Conservation (phyloP, 2,329 filamentous ascomycete species). For the Drechslera avenae region DNA sequence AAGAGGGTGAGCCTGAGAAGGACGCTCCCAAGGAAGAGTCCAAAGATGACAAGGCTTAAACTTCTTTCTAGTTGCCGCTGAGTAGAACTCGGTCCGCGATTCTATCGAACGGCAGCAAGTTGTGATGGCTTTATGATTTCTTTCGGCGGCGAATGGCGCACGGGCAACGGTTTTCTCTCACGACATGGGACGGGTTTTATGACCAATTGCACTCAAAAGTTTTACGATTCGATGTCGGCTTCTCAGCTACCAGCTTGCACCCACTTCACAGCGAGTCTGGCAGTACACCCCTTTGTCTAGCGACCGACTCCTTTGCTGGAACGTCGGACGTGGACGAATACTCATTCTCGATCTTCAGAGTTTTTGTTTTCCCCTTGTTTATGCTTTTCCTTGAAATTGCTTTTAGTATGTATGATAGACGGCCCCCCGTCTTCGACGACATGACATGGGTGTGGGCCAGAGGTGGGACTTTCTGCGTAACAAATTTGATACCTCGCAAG, state of each 20-base stretch:
- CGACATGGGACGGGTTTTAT: conserved; percentile 40
- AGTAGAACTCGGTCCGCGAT: conserved; percentile 39
- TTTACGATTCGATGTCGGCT: conserved; percentile 36
- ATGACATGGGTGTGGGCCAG: conserved; percentile 30
- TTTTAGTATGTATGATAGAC: conserved; percentile 38
- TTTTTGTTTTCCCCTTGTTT: conserved; percentile 17
- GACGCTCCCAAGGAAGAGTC: conserved; percentile 49
- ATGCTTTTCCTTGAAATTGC: conserved; percentile 33
- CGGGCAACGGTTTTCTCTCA: conserved; percentile 36
- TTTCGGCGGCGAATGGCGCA: conserved; percentile 46
- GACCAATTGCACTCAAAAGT: conserved; percentile 45
- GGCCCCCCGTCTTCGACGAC: conserved; percentile 35
- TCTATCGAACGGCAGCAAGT: conserved; percentile 32
- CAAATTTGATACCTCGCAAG: conserved; percentile 36
- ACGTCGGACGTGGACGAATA: conserved; percentile 17
- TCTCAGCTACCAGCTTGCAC: conserved; percentile 14
- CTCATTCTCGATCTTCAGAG: conserved; percentile 21
- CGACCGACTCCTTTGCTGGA: conserved; percentile 40
- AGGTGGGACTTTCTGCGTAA: conserved; percentile 28
- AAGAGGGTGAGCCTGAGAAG: conserved; percentile 54
- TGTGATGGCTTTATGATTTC: conserved; percentile 37
- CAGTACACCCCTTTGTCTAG: conserved; percentile 20
- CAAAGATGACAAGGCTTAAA: conserved; percentile 55
- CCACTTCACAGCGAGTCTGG: conserved; percentile 7
- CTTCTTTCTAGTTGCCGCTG: conserved; percentile 36